Conservation (phyloP, 352 stramenopile genomes). For the Pythium myriotylum region DNA sequence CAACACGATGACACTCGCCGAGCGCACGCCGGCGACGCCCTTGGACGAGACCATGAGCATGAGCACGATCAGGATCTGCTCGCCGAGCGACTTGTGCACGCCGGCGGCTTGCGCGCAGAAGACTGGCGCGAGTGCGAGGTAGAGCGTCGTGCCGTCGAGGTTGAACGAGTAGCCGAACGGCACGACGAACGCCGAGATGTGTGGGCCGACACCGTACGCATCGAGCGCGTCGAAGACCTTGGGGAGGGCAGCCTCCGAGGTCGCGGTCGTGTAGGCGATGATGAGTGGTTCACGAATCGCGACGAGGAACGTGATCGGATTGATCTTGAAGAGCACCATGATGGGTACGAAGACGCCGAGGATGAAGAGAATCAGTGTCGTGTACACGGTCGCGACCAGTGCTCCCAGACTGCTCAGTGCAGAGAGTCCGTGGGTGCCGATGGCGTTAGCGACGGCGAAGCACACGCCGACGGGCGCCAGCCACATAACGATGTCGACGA, state of each 20-base stretch:
- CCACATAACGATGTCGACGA: slow-evolving; percentile 73
- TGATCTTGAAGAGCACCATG: slow-evolving; percentile 55
- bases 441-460: slow-evolving; percentile 54
- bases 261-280: slow-evolving; percentile 46
- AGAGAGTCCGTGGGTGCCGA: slow-evolving; percentile 51
- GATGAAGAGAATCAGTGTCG: slow-evolving; percentile 51
- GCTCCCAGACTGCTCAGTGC: slow-evolving; percentile 40
- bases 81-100: slow-evolving; percentile 24
- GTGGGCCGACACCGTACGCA: slow-evolving; percentile 48
- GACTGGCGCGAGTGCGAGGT: slow-evolving; percentile 46
- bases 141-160: slow-evolving; percentile 54
- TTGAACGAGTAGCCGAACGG: slow-evolving; percentile 75
- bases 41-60: slow-evolving; percentile 20
- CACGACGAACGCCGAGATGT: slow-evolving; percentile 60
- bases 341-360: slow-evolving; percentile 46
- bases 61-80: slow-evolving; percentile 15
- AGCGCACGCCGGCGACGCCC: slow-evolving; percentile 12
- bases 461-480: slow-evolving; percentile 58
- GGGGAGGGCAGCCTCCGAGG: slow-evolving; percentile 37
- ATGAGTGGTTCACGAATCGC: slow-evolving; percentile 53
- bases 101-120: slow-evolving; percentile 59
- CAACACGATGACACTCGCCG: slow-evolving; percentile 14
- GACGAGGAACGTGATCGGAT: slow-evolving; percentile 39
- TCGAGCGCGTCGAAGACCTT: slow-evolving; percentile 60
- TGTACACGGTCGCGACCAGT: slow-evolving; percentile 52